Evolutionary conservation across 2,329 filamentous ascomycete genomes (phyloP).

Genomic region (Gyromitra esculenta): DNA sequence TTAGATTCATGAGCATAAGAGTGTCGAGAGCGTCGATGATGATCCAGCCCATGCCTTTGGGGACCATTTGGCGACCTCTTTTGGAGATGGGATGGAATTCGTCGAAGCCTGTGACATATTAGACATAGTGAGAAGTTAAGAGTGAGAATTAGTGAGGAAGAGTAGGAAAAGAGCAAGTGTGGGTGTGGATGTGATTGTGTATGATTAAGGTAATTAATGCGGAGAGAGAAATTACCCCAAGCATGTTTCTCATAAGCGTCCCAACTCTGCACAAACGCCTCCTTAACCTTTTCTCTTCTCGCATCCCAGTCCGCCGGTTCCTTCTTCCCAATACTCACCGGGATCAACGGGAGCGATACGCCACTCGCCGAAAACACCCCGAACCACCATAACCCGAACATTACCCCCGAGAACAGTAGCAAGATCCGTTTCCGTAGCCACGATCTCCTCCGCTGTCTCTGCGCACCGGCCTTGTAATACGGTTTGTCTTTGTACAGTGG

Average conservation of each 20-base stretch:
- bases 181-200: conserved; percentile 7
- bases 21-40: conserved; percentile 96
- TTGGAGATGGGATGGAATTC: conserved; percentile 87
- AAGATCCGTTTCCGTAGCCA: conserved; percentile 73
- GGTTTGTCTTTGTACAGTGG: conserved; percentile 99
- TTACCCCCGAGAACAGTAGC: conserved; percentile 62
- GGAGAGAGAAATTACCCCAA: conserved; percentile 73
- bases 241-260: conserved; percentile 90
- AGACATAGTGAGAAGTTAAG: conserved; percentile 9
- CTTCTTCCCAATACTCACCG: conserved; percentile 65
- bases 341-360: conserved; percentile 59
- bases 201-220: conserved; percentile 6
- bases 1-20: conserved; percentile 98
- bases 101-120: conserved; percentile 71
- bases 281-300: conserved; percentile 81
- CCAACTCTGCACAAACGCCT: conserved; percentile 92
- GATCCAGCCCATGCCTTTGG: conserved; percentile 94
- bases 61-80: conserved; percentile 81
- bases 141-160: not conserved
- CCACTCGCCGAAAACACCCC: conserved; percentile 67
- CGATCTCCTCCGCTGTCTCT: conserved; percentile 65
- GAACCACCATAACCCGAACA: conserved; percentile 70
- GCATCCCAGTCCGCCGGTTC: conserved; percentile 75
- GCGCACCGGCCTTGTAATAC: conserved; percentile 73
- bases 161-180: not conserved